Conservation (phyloP, 2,329 filamentous ascomycete species). For the Cercospora sp. region DNA sequence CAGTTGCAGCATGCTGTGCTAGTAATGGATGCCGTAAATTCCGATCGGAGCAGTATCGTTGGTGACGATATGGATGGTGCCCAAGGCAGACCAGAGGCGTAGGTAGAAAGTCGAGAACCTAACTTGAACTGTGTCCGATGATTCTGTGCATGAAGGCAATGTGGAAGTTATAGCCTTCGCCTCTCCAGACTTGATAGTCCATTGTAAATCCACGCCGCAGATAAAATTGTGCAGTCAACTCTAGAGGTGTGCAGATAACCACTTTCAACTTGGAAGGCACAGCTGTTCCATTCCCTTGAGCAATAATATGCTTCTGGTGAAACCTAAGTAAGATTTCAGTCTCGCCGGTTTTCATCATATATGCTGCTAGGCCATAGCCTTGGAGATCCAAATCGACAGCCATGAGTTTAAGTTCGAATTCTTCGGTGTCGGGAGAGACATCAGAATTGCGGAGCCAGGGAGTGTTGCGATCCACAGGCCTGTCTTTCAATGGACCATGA, state of each 20-base stretch:
- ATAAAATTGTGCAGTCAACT: slow-evolving; percentile 22
- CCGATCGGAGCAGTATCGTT: not conserved
- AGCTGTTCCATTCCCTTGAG: not conserved
- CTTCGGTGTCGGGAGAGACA: slow-evolving; percentile 16
- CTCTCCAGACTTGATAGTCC: slow-evolving; percentile 21
- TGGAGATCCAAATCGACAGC: slow-evolving; percentile 12
- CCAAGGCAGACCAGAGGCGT: not conserved
- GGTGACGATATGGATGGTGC: not conserved
- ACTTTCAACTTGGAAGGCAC: slow-evolving; percentile 13
- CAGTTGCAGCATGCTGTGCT: not conserved
- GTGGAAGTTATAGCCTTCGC: slow-evolving; percentile 22
- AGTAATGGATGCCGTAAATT: not conserved
- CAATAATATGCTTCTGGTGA: not conserved
- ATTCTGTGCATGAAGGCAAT: slow-evolving; percentile 21
- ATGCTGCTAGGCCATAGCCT: slow-evolving; percentile 19
- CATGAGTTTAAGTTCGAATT: slow-evolving; percentile 26
- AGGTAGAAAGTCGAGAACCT: not conserved
- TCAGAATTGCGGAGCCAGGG: slow-evolving; percentile 15
- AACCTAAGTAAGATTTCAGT: slow-evolving; percentile 10
- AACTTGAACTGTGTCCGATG: not conserved
- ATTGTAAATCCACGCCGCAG: slow-evolving; percentile 17
- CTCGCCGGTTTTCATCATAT: slow-evolving; percentile 20
- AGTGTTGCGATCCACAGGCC: not conserved
- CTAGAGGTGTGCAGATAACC: slow-evolving; percentile 19
- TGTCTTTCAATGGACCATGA: slow-evolving; percentile 12